Evolutionary conservation across 768 basidiomycete species (phyloP).

Genomic region (Podaxis carcinomalis): DNA sequence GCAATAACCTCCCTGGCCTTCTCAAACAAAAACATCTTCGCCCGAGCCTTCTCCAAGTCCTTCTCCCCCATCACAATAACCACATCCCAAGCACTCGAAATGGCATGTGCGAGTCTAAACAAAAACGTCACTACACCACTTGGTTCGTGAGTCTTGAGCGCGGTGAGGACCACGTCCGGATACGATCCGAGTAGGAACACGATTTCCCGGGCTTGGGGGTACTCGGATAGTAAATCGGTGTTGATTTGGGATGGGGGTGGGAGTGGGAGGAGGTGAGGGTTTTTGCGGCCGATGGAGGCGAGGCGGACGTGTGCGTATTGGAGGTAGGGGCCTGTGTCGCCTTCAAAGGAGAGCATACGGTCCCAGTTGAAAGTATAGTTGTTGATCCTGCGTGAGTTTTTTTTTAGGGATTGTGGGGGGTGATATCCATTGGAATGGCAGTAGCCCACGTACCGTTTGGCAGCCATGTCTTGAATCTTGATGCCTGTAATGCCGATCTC

Average conservation of each 20-base stretch:
- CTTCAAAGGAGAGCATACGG: conserved; percentile 91
- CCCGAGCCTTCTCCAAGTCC: conserved; percentile 72
- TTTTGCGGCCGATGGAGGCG: conserved; percentile 87
- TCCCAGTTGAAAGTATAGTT: conserved; percentile 95
- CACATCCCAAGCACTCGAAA: conserved; percentile 90
- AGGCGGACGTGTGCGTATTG: conserved; percentile 97
- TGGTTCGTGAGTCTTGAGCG: conserved; percentile 83
- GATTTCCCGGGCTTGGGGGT: conserved; percentile 75
- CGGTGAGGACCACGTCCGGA: conserved; percentile 86
- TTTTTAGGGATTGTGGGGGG: neutral
- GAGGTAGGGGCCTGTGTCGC: conserved; percentile 91
- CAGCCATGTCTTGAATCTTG: conserved; percentile 97
- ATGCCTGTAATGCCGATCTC: conserved; percentile 94
- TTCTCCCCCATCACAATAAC: conserved; percentile 82
- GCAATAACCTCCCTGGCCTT: conserved; percentile 88
- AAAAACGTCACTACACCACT: conserved; percentile 88
- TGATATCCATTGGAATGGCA: neutral
- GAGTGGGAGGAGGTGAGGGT: conserved; percentile 77
- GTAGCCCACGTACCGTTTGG: conserved; percentile 62
- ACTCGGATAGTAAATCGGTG: conserved; percentile 57
- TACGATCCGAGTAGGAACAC: conserved; percentile 81
- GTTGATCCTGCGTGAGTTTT: conserved; percentile 60
- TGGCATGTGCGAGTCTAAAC: conserved; percentile 83
- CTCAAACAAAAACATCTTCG: conserved; percentile 86
- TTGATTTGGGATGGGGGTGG: conserved; percentile 65